Percentiles rank a stretch among this genome's conserved stretches.
Evolutionary conservation across 371 early-diverging fungal species (phyloP).

Genomic region (Mucor velutinosus): DNA sequence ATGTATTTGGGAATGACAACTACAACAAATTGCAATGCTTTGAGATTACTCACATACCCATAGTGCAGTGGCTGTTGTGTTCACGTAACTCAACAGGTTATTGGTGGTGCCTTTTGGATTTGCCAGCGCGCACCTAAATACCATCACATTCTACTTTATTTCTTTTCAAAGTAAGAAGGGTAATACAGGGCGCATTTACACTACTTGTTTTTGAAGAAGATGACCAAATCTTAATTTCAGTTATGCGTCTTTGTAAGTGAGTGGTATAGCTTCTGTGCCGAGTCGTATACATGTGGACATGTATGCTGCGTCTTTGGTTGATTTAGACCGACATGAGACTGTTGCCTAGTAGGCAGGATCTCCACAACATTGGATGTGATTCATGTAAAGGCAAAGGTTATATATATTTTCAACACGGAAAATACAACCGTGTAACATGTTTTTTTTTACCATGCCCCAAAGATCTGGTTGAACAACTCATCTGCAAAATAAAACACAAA

Average conservation of each 20-base stretch:
- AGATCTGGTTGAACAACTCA: not conserved
- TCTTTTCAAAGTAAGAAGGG: not conserved
- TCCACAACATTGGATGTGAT: no score
- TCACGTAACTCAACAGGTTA: not conserved
- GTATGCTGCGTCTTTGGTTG: no score
- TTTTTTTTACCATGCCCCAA: not conserved
- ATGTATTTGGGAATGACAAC: no score
- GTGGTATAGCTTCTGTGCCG: no score
- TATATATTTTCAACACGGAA: not conserved
- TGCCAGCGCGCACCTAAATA: not conserved
- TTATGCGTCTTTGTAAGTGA: not conserved
- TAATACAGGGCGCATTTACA: not conserved
- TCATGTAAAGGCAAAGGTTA: no score
- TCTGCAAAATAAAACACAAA: not conserved
- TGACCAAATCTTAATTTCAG: not conserved
- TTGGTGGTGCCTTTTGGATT: not conserved
- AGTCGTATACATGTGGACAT: not conserved
- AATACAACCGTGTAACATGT: not conserved
- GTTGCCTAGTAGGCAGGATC: no score
- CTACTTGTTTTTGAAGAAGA: not conserved
- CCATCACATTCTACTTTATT: no score
- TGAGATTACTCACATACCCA: no score
- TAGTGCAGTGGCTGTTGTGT: not conserved
- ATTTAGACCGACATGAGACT: no score
- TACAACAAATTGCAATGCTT: no score